Evolutionary conservation across 768 basidiomycete species (phyloP).

Genomic region (Pulveroboletus frians): DNA sequence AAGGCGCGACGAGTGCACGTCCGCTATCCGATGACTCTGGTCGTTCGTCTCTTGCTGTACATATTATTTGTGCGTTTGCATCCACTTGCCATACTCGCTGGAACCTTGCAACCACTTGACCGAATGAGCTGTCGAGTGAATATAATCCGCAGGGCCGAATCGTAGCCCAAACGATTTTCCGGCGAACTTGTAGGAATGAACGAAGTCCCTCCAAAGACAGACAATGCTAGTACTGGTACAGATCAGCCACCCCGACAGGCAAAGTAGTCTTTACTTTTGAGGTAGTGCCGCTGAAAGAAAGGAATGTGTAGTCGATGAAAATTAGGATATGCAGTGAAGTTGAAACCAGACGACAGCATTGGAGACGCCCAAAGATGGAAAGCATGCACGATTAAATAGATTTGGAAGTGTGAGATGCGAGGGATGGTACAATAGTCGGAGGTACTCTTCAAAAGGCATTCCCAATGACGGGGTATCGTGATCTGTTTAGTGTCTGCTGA

Average conservation of each 20-base stretch:
- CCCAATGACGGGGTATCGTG: conserved; percentile 11
- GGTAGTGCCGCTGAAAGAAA: background rate
- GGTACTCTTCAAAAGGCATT: background rate
- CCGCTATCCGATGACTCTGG: too few species aligned
- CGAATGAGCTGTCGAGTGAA: too few species aligned
- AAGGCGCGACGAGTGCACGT: too few species aligned
- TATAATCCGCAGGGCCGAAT: background rate
- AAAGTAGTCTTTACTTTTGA: background rate
- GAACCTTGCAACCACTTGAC: too few species aligned
- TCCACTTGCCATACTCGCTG: too few species aligned
- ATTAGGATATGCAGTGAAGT: background rate
- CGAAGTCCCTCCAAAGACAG: background rate
- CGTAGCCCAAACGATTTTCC: too few species aligned
- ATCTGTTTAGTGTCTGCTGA: background rate
- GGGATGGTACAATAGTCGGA: background rate
- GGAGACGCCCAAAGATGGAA: background rate
- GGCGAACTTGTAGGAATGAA: background rate
- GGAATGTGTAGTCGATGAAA: background rate
- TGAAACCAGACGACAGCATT: conserved; percentile 1
- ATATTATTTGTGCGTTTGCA: too few species aligned
- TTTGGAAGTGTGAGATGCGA: background rate
- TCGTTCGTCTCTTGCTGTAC: too few species aligned
- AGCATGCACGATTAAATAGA: background rate
- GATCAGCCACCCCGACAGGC: background rate
- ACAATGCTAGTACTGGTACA: conserved; percentile 7